Percentiles rank a stretch among this genome's conserved stretches.
Conservation (phyloP, 2,329 filamentous ascomycete genomes). For the Penicillium italicum region DNA sequence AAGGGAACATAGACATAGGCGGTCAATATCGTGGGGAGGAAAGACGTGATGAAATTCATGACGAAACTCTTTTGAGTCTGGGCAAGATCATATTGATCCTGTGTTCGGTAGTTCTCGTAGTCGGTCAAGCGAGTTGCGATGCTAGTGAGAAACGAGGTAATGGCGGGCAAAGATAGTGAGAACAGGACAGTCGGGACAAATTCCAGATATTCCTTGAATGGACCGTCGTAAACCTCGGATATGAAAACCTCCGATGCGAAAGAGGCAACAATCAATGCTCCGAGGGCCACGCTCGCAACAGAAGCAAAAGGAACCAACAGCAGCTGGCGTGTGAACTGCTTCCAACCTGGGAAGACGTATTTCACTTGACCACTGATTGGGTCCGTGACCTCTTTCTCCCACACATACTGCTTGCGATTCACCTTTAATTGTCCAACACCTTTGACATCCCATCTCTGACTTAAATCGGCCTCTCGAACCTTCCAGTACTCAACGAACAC, state of each 20-base stretch:
- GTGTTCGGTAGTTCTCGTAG: constrained; percentile 88
- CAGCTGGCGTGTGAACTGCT: constrained; percentile 71
- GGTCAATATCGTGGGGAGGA: constrained; percentile 85
- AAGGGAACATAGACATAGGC: constrained; percentile 95
- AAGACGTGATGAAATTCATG: constrained; percentile 94
- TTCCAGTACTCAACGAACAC: constrained; percentile 96
- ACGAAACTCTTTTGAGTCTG: constrained; percentile 92
- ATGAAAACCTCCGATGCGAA: constrained; percentile 96
- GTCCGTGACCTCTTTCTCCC: constrained; percentile 73
- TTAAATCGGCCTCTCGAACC: constrained; percentile 81
- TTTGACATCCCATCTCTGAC: constrained; percentile 82
- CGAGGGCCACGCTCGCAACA: constrained; percentile 66
- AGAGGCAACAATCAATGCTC: constrained; percentile 76
- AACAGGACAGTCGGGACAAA: constrained; percentile 87
- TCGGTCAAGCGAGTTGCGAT: constrained; percentile 75
- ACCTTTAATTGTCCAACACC: constrained; percentile 78
- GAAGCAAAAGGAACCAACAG: constrained; percentile 83
- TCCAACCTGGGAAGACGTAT: constrained; percentile 70
- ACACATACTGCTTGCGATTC: constrained; percentile 71
- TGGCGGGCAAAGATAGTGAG: constrained; percentile 73
- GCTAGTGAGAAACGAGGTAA: constrained; percentile 69
- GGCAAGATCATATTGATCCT: constrained; percentile 76
- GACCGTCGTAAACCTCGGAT: constrained; percentile 86
- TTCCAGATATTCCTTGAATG: constrained; percentile 76
- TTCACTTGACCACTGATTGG: constrained; percentile 76